Evolutionary conservation across 108 stramenopile genomes (phyloP), one percentile per base, ranked within the genome.

Genomic region (Aureococcus anophagefferens): DNA sequence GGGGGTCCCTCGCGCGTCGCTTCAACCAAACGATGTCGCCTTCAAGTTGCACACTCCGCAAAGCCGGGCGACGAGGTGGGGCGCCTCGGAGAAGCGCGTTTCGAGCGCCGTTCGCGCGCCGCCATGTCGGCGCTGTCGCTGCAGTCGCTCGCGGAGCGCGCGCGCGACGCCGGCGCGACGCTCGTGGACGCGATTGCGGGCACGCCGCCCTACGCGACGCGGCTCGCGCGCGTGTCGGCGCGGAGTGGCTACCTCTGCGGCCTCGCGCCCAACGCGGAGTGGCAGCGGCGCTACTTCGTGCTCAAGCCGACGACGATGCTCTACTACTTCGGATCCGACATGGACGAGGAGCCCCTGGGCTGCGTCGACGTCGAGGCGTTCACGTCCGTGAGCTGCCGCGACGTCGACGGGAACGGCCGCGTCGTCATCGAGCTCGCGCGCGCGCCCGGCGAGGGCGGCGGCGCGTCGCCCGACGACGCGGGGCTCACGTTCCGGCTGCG

Each of bases 231-330:
- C 9, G 40, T 13, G 9, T 11, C 21, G 7, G 51, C 13, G 7
- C 4, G 13, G 51, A 4, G 7, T 3, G 51, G 51, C 51, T 59
- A 59, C 51, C 51, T 59, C 51, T 28, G 3, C 21, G 51, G 51
- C 13, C 51, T 59, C 1, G 21, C 0, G 21, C 21, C 17, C 7
- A 59, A 25, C 51, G 21, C 1, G 7, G 7, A 25, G 51, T 59
- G 51, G 51, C 17, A 59, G 51, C 51, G 51, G 51, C 51, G 51
- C 51, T 59, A 9, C 51, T 59, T 59, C 51, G 51, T 59, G 7
- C 51, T 59, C 21, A 59, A 59, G 51, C 51, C 51, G 51, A 59
- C 51, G 51, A 59, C 25, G 51, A 59, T 59, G 51, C 51, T 59
- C 21, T 59, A 59, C 25, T 59, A 59, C 25, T 59, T 59, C 51